Evolutionary conservation across 164 flowering plant species (phyloP).

Genomic region (Dillenia suffruticosa): DNA sequence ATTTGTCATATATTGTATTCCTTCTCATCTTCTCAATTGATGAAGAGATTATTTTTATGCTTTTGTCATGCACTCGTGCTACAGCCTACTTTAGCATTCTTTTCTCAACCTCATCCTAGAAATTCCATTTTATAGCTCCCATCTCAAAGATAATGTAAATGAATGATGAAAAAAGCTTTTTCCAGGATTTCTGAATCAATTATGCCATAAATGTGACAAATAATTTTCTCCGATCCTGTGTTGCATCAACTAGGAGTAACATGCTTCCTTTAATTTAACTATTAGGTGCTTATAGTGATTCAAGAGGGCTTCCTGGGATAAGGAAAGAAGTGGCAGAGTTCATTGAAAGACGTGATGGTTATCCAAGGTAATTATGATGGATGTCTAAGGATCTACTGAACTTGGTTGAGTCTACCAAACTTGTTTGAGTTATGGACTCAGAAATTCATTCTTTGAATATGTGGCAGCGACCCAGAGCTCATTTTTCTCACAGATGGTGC

Average conservation of each 20-base stretch:
- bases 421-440: neutral
- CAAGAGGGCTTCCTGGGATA: slow-evolving; percentile 91
- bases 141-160: too few relatives aligned
- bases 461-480: slow-evolving; percentile 89
- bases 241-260: neutral
- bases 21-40: too few relatives aligned
- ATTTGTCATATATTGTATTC: too few relatives aligned
- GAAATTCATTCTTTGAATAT: slow-evolving; percentile 9
- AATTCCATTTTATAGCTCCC: too few relatives aligned
- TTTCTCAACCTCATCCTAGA: too few relatives aligned
- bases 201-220: too few relatives aligned
- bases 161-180: too few relatives aligned
- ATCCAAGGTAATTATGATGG: slow-evolving; percentile 70
- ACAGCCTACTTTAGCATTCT: too few relatives aligned
- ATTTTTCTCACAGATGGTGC: slow-evolving; percentile 98
- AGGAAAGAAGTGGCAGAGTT: slow-evolving; percentile 96
- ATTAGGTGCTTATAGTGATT: slow-evolving; percentile 97
- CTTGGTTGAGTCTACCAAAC: neutral
- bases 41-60: too few relatives aligned
- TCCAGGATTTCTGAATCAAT: too few relatives aligned
- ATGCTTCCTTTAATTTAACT: slow-evolving; percentile 1
- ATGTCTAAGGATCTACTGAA: neutral
- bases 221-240: too few relatives aligned
- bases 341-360: slow-evolving; percentile 93
- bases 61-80: too few relatives aligned